Percentiles rank a stretch among this genome's conserved stretches.
Evolutionary conservation across 768 basidiomycete species (phyloP).

Genomic region (Tricholoma terreum): DNA sequence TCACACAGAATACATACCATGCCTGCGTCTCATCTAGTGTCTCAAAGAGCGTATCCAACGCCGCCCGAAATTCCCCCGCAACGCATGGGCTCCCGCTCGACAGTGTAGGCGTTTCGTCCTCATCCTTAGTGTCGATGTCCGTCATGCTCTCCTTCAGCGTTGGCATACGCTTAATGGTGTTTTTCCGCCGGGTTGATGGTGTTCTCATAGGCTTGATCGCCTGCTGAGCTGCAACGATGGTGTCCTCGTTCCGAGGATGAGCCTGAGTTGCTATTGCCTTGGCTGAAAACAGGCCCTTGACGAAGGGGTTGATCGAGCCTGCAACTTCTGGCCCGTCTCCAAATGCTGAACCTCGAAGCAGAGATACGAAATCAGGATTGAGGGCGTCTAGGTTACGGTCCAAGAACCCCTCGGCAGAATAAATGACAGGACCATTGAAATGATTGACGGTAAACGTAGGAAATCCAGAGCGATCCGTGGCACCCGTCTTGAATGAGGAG

Average conservation of each 20-base stretch:
- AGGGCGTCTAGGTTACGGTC: slow-evolving; percentile 86
- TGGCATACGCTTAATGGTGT: slow-evolving; percentile 61
- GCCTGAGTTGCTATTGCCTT: slow-evolving; percentile 91
- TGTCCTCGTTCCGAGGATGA: slow-evolving; percentile 91
- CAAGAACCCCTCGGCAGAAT: slow-evolving; percentile 87
- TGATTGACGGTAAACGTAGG: slow-evolving; percentile 91
- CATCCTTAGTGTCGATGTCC: slow-evolving; percentile 47
- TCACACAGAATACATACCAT: slow-evolving; percentile 92
- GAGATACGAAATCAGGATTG: slow-evolving; percentile 89
- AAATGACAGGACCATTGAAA: slow-evolving; percentile 87
- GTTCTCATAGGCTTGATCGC: slow-evolving; percentile 92
- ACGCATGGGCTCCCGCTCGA: slow-evolving; percentile 60
- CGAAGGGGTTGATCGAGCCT: slow-evolving; percentile 88
- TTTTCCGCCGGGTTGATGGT: slow-evolving; percentile 84
- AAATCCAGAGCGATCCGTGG: slow-evolving; percentile 70
- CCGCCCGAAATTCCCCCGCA: slow-evolving; percentile 83
- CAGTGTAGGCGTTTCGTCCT: slow-evolving; percentile 43
- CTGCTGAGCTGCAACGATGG: slow-evolving; percentile 93
- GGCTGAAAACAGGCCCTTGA: slow-evolving; percentile 83
- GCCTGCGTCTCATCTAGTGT: slow-evolving; percentile 86
- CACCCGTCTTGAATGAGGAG: slow-evolving; percentile 82
- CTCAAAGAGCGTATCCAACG: slow-evolving; percentile 81
- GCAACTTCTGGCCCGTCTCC: slow-evolving; percentile 56
- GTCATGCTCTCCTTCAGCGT: slow-evolving; percentile 45
- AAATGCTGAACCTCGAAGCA: slow-evolving; percentile 66